phyloP scores from a whole-genome alignment of 192 early-diverging fungal species.

The Coemansia sp. region DNA sequence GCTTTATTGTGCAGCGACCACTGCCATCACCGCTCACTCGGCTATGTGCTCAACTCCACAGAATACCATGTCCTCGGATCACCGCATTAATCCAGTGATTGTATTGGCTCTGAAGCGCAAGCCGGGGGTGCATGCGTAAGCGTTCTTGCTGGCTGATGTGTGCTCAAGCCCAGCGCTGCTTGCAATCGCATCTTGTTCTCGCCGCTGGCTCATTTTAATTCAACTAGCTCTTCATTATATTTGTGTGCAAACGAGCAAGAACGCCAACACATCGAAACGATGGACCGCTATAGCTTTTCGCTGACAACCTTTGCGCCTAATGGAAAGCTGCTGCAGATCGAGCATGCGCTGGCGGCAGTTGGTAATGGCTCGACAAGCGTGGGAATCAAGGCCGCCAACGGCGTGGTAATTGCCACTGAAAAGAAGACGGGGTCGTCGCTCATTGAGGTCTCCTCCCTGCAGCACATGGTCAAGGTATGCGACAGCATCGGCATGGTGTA shows the following conservation, averaged over 20 bases:
- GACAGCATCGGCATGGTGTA: slow-evolving; percentile 97
- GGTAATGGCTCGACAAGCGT: slow-evolving; percentile 83
- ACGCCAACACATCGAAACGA: slow-evolving; percentile 1
- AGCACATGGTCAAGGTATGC: slow-evolving; percentile 87
- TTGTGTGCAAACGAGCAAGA: not conserved
- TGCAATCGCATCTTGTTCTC: not conserved
- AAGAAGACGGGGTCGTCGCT: slow-evolving; percentile 90
- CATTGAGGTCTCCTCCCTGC: slow-evolving; percentile 87
- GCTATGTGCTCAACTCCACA: no score
- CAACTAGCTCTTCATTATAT: not conserved
- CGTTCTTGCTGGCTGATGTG: not conserved
- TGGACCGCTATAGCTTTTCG: slow-evolving; percentile 86
- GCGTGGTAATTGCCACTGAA: slow-evolving; percentile 97
- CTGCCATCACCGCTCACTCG: no score
- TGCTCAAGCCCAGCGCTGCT: not conserved
- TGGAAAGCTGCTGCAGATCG: slow-evolving; percentile 98
- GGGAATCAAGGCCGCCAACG: slow-evolving; percentile 96
- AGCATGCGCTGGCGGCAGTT: slow-evolving; percentile 94
- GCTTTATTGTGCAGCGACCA: no score
- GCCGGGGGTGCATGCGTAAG: slow-evolving; percentile 4
- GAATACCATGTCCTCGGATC: not conserved
- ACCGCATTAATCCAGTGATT: not conserved
- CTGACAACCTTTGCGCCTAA: slow-evolving; percentile 99
- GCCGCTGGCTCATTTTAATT: not conserved
- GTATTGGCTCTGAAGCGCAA: not conserved